Conservation (phyloP, 352 stramenopile species). For the Phytophthora vignae region DNA sequence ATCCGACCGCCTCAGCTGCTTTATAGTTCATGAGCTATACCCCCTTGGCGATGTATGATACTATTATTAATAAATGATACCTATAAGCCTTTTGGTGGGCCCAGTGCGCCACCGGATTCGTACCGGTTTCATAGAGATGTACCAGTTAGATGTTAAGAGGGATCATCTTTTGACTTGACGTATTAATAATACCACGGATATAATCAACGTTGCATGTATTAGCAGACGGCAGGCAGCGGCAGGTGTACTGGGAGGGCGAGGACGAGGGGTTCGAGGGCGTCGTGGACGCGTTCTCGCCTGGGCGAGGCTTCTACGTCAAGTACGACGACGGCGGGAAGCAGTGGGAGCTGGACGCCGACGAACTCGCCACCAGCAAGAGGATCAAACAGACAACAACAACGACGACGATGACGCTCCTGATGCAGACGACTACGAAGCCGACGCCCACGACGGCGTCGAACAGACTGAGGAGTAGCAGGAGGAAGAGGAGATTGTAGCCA, state of each 20-base stretch:
- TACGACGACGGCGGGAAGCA: conserved; percentile 84
- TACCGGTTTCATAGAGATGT: no score
- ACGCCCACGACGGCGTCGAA: conserved; percentile 5
- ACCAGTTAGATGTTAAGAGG: no score
- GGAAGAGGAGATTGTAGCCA: neutral
- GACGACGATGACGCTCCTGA: neutral
- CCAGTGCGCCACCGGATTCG: no score
- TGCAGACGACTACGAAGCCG: conserved; percentile 28
- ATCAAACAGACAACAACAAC: conserved; percentile 30
- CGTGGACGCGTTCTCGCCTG: conserved; percentile 38
- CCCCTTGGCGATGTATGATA: no score
- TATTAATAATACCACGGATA: no score
- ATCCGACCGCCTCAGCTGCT: no score
- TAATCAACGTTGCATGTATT: no score
- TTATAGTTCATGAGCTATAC: no score
- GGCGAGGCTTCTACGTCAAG: conserved; percentile 63
- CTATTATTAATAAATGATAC: no score
- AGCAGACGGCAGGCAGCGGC: no score
- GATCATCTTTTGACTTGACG: no score
- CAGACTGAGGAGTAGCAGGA: conserved; percentile 7
- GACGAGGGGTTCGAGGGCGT: conserved; percentile 71
- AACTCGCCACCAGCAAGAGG: conserved; percentile 32
- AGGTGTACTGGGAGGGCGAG: conserved; percentile 77
- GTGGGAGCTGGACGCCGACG: conserved; percentile 60
- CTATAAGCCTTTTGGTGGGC: no score